Conservation (phyloP, 2,329 filamentous ascomycete species). For the Xylariaceae sp. region DNA sequence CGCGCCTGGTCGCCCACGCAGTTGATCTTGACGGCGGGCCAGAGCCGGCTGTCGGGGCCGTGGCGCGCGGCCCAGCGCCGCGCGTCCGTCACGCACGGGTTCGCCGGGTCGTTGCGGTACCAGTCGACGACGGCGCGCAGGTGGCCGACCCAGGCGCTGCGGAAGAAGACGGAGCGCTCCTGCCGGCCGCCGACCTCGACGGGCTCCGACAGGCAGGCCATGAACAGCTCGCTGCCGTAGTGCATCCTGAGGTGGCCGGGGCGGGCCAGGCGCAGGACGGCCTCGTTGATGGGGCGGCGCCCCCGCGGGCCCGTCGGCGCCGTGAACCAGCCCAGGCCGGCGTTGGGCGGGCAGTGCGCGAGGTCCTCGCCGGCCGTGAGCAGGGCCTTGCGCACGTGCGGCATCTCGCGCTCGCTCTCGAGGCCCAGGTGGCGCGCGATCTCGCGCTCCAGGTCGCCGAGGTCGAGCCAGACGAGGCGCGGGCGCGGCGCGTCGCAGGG, state of each 20-base stretch:
- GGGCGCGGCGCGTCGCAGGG: not conserved
- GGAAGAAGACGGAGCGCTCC: constrained; percentile 1
- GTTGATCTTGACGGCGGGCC: constrained; percentile 10
- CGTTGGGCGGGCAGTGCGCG: too few relatives aligned
- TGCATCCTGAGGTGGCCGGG: constrained; percentile 7
- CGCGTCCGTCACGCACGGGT: constrained; percentile 2
- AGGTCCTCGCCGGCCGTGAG: too few relatives aligned
- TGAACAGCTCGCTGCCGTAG: constrained; percentile 6
- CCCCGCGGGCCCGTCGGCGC: too few relatives aligned
- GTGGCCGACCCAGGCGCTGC: constrained; percentile 6
- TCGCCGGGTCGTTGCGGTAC: not conserved
- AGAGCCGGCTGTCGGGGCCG: not conserved
- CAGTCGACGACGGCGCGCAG: constrained; percentile 10
- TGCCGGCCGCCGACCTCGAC: not conserved
- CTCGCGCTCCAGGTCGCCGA: not conserved
- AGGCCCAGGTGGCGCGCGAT: not conserved
- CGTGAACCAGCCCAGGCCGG: too few relatives aligned
- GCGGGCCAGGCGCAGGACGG: constrained; percentile 5
- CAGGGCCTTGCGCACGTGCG: too few relatives aligned
- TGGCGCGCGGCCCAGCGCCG: not conserved
- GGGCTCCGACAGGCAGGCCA: constrained; percentile 3
- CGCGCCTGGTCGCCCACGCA: constrained; percentile 6
- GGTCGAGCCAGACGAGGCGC: constrained; percentile 1
- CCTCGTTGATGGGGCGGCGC: constrained; percentile 3
- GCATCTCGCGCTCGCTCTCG: not conserved